Conservation (phyloP, 352 stramenopile species). For the Globisporangium iwayamae region DNA sequence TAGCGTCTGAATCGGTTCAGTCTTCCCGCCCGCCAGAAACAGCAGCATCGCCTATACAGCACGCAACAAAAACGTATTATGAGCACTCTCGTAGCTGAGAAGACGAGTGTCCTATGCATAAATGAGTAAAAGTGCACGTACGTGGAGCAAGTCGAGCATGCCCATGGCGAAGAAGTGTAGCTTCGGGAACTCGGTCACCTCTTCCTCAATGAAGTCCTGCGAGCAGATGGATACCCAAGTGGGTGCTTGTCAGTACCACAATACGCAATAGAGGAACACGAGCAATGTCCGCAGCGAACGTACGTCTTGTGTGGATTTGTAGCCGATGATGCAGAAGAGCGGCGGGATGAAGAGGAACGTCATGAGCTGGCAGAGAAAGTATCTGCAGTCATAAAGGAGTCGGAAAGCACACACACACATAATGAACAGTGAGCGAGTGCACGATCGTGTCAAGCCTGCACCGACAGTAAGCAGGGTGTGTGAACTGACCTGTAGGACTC, state of each 20-base stretch:
- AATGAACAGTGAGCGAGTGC: not conserved
- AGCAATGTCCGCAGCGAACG: not conserved
- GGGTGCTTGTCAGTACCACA: too few species aligned
- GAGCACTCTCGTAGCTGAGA: too few species aligned
- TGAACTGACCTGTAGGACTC: constrained; percentile 74
- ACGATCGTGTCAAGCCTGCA: not conserved
- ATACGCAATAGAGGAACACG: not conserved
- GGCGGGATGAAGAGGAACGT: constrained; percentile 87
- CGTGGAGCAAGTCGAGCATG: constrained; percentile 76
- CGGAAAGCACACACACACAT: not conserved
- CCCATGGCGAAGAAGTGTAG: constrained; percentile 87
- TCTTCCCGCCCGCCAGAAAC: constrained; percentile 80
- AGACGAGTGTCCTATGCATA: not conserved
- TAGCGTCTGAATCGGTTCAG: constrained; percentile 78
- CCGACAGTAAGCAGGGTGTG: too few species aligned
- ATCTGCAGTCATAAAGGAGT: constrained; percentile 28
- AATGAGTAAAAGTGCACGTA: constrained; percentile 20
- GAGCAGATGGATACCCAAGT: not conserved
- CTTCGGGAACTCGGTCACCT: constrained; percentile 84
- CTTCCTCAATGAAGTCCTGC: constrained; percentile 82
- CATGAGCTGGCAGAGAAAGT: constrained; percentile 86
- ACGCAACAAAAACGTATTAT: not conserved
- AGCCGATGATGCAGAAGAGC: constrained; percentile 84
- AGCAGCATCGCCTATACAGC: constrained; percentile 65
- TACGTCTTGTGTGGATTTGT: constrained; percentile 78